These are phyloP conservation scores for Elsinoe fawcettii DNA, from an alignment of 2,329 filamentous ascomycete genomes.

Conservation along the genomic window DNA sequence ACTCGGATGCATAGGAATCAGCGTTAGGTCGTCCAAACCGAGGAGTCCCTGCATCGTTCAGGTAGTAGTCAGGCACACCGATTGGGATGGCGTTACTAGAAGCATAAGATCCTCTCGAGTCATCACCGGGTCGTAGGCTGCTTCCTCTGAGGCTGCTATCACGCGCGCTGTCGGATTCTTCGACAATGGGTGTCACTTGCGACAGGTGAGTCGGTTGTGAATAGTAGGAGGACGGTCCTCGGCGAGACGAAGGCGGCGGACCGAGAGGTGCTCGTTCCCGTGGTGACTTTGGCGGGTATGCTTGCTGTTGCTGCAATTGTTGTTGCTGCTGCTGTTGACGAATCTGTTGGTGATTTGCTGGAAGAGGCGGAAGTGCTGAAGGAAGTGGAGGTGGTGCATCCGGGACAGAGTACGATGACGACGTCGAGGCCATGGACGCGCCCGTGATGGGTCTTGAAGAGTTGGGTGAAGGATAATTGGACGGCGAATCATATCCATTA, in stretches of 20 bases:
- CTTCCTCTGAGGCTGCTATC: slow-evolving; percentile 21
- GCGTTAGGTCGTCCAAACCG: background rate
- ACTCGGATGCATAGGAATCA: slow-evolving; percentile 13
- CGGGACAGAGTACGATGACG: slow-evolving; percentile 36
- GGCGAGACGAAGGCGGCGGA: slow-evolving; percentile 41
- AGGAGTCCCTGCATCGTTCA: slow-evolving; percentile 23
- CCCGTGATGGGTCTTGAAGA: slow-evolving; percentile 31
- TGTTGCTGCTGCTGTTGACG: slow-evolving; percentile 12
- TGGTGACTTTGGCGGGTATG: background rate
- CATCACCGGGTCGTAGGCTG: slow-evolving; percentile 20
- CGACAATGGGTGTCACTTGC: slow-evolving; percentile 42
- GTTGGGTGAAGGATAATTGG: slow-evolving; percentile 22
- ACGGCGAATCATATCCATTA: slow-evolving; percentile 25
- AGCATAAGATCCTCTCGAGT: slow-evolving; percentile 38
- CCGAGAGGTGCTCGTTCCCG: slow-evolving; percentile 34
- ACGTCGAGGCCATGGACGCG: slow-evolving; percentile 31
- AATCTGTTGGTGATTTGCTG: background rate
- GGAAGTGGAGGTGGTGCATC: slow-evolving; percentile 33
- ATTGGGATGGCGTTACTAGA: slow-evolving; percentile 44
- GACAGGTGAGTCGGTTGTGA: slow-evolving; percentile 32
- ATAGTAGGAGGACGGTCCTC: slow-evolving; percentile 43
- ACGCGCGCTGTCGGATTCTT: slow-evolving; percentile 39
- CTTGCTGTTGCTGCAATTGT: slow-evolving; percentile 18
- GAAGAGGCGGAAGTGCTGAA: slow-evolving; percentile 16
- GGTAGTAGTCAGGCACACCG: slow-evolving; percentile 34